Evolutionary conservation across 2,329 filamentous ascomycete genomes (phyloP), one percentile per base, ranked within the genome.

Genomic region (Penicillium sp.): DNA sequence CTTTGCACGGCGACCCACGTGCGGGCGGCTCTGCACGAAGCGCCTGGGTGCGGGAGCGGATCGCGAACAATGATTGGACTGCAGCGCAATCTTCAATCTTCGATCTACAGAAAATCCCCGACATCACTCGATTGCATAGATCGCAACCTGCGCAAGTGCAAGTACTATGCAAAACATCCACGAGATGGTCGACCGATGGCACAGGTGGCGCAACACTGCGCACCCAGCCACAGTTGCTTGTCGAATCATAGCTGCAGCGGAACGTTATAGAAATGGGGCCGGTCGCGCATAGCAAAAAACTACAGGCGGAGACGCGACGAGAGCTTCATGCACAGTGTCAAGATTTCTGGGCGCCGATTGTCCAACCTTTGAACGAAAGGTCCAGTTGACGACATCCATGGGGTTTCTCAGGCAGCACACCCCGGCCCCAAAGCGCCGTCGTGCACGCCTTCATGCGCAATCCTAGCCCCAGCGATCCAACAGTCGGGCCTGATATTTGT

Each of bases 381-480:
- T n/a, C n/a, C 32, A 24, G 7, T 5, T 24, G 40, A 49, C 15
- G 21, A 4, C 9, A 13, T 3, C 4, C 7, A 29, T 17, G 42
- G 7, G 17, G 4, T 6, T 17, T 3, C 8, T 7, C 26, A 27
- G 26, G 26, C 26, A 27, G 26, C 26, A 27, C 10, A 27, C 32
- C 32, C 32, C 32, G 13, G 13, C 32, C 32, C 32, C 32, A n/a
- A 6, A n/a, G 13, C 32, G 7, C 32, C 26, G 7, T 27, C 26
- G 10, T 27, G 26, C 26, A 27, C 26, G 26, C n/a, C n/a, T n/a
- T n/a, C n/a, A n/a, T n/a, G n/a, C n/a, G n/a, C n/a, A n/a, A 18
- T 36, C 18, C 46, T 58, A 67, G 13, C 48, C 23, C 72, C 72
- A 75, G 43, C 49, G 63, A 34, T 70, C 65, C 32, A 74, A 49